Conservation (phyloP, 768 basidiomycete species). For the Russula brevipes region DNA sequence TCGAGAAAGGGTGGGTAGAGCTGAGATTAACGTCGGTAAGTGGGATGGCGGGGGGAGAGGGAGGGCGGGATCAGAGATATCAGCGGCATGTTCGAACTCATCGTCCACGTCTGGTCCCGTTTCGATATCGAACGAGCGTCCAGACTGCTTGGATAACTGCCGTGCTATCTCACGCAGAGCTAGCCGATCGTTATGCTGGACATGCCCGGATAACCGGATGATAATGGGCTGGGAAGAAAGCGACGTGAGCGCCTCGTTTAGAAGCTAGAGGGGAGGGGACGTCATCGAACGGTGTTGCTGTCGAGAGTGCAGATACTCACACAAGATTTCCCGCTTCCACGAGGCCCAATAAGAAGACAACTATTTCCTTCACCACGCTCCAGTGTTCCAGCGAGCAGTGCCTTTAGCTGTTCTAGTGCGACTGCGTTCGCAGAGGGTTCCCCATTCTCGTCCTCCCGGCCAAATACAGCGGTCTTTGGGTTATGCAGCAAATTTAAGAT, state of each 20-base stretch:
- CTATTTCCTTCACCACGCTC: slow-evolving; percentile 88
- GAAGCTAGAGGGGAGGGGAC: slow-evolving; percentile 39
- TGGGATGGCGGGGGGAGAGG: slow-evolving; percentile 61
- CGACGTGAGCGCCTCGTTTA: slow-evolving; percentile 51
- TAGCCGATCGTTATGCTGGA: slow-evolving; percentile 77
- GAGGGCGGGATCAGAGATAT: slow-evolving; percentile 27
- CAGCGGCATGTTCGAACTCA: slow-evolving; percentile 48
- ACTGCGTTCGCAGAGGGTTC: slow-evolving; percentile 43
- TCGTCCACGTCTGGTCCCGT: slow-evolving; percentile 32
- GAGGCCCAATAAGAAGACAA: slow-evolving; percentile 79
- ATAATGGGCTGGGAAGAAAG: slow-evolving; percentile 55
- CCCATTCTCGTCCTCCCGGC: slow-evolving; percentile 32
- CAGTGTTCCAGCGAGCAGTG: slow-evolving; percentile 68
- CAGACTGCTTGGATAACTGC: slow-evolving; percentile 76
- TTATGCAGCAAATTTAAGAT: slow-evolving; percentile 45
- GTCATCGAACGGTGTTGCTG: slow-evolving; percentile 12
- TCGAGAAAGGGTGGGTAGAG: slow-evolving; percentile 73
- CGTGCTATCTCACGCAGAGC: slow-evolving; percentile 91
- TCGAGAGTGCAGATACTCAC: slow-evolving; percentile 28
- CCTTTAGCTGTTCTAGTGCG: slow-evolving; percentile 53
- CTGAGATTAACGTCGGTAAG: slow-evolving; percentile 66
- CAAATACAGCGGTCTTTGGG: slow-evolving; percentile 24
- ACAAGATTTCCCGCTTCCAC: slow-evolving; percentile 86
- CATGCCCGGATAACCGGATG: slow-evolving; percentile 78
- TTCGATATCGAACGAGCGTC: slow-evolving; percentile 42